Base-by-base conservation (phyloP, 2,329 filamentous ascomycete genomes). In the Diaporthe amygdali region DNA sequence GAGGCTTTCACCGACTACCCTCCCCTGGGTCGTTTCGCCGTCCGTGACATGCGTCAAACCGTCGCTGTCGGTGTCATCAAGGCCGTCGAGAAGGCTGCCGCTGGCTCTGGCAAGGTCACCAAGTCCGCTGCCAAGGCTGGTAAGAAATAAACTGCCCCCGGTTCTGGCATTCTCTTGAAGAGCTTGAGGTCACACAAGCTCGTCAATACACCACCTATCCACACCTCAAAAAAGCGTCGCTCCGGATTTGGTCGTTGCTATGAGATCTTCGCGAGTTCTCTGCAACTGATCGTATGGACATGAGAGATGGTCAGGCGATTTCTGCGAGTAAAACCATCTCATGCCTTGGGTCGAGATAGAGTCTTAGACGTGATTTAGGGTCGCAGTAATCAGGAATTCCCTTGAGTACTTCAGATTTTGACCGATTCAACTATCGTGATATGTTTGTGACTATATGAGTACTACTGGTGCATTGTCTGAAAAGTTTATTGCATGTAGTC, bases 1-100 rank as follows among this genome's bases (percentile, higher is more conserved):
- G 96, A 99, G 94, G 90, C 96, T 81, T 99, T 98, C 95, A 98
- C 95, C 82, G 95, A 98, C 84, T 99, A 98, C 91, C 96, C 96
- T 83, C 96, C 96, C 86, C 95, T 99, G 82, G 96, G 96, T 86
- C 96, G 96, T 93, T 99, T 99, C 92, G 96, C 96, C 86, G 96
- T 99, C 91, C 96, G 96, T 93, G 96, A 98, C 89, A 98, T 98
- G 95, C 88, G 90, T 84, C 90, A 93, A 84, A 96, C 93, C 86
- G 93, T 96, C 79, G 94, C 94, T 78, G 94, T 97, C 87, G 94
- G 94, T 92, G 94, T 97, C 87, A 96, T 97, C 90, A 97, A 97
- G 92, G 87, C 88, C 44, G 93, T 95, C 75, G 90, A 91, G 79
- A 94, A 94, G 91, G 78, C 86, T 75, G 81, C 80, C 72, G 84